Evolutionary conservation across 2,329 filamentous ascomycete genomes (phyloP).

Genomic region (Aspergillus bombycis): DNA sequence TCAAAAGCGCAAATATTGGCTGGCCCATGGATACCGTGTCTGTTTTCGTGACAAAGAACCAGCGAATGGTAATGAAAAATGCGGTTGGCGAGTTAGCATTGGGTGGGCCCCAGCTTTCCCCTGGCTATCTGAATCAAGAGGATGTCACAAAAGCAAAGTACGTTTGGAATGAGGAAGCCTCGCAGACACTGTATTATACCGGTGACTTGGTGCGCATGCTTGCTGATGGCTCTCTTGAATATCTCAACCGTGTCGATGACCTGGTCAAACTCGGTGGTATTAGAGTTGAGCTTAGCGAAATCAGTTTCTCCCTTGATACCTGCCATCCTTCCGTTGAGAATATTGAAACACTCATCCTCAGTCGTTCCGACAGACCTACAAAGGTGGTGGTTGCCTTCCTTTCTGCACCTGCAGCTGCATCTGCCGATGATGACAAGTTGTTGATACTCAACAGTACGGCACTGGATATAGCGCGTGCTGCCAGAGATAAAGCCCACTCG

Average conservation of each 20-base stretch:
- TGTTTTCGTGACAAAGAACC: conserved; percentile 32
- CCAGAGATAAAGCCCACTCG: conserved; percentile 23
- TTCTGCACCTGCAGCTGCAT: conserved; percentile 25
- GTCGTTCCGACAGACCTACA: conserved; percentile 33
- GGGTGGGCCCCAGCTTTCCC: conserved; percentile 34
- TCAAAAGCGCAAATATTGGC: conserved; percentile 37
- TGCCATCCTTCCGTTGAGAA: conserved; percentile 35
- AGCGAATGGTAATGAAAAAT: conserved; percentile 28
- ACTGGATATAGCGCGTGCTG: conserved; percentile 26
- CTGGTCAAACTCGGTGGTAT: conserved; percentile 33
- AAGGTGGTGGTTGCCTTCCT: conserved; percentile 42
- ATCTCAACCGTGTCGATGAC: conserved; percentile 31
- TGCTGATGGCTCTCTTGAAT: conserved; percentile 28
- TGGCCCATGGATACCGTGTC: conserved; percentile 36
- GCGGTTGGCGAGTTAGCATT: conserved; percentile 35
- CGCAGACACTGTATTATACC: conserved; percentile 35
- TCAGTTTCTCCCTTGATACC: conserved; percentile 36
- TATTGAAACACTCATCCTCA: conserved; percentile 36
- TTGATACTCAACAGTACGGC: conserved; percentile 22
- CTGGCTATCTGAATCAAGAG: conserved; percentile 34
- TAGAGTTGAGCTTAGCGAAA: conserved; percentile 33
- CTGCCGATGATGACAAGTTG: conserved; percentile 4
- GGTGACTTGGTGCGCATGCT: conserved; percentile 36
- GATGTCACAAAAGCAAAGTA: conserved; percentile 35
- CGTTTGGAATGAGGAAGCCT: conserved; percentile 32